Conservation (phyloP, 2,329 filamentous ascomycete species). For the Hypoxylon sp. region DNA sequence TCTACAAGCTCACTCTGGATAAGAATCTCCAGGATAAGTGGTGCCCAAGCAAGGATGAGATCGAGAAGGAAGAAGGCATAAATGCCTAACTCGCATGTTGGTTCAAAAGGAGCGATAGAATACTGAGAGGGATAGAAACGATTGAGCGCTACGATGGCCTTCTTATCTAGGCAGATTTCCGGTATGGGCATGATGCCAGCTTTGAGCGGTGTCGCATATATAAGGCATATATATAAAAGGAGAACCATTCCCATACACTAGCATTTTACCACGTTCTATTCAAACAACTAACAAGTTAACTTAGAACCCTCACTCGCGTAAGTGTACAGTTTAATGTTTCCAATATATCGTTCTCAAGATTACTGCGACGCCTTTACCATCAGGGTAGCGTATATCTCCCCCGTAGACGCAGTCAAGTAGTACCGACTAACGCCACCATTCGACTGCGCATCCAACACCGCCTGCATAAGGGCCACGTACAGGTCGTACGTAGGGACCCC, state of each 20-base stretch:
- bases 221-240: background rate
- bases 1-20: conserved; percentile 60
- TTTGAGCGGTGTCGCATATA: too few species aligned
- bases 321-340: background rate
- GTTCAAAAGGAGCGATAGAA: background rate
- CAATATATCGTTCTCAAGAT: background rate
- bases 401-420: background rate
- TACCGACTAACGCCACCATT: background rate
- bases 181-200: background rate
- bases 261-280: background rate
- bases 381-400: background rate
- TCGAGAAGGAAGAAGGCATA: conserved; percentile 62
- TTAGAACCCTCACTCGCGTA: background rate
- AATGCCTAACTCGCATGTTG: conserved; percentile 1
- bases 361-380: background rate
- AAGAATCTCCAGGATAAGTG: conserved; percentile 67
- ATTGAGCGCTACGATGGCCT: background rate
- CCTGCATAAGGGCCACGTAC: background rate
- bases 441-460: background rate
- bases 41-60: conserved; percentile 63
- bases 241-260: background rate
- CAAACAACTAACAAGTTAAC: background rate
- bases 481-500: background rate
- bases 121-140: background rate
- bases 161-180: background rate